phyloP scores from a whole-genome alignment of 352 stramenopile species.

The Blastocystis sp. region DNA sequence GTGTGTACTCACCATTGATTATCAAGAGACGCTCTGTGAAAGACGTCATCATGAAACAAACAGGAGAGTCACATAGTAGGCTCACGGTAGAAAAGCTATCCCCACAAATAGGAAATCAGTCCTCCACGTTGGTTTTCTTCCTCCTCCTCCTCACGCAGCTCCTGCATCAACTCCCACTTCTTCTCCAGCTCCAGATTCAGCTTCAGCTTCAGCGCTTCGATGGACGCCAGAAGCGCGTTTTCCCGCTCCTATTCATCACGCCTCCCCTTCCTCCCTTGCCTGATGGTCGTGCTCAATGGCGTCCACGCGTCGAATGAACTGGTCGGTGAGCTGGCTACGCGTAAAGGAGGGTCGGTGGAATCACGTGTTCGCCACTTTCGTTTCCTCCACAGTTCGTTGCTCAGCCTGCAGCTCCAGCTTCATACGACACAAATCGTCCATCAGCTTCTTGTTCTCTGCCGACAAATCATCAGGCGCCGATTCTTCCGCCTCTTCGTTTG shows the following conservation, averaged over 20 bases:
- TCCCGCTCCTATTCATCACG: slow-evolving; percentile 46
- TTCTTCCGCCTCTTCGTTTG: neutral
- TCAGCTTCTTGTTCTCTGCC: neutral
- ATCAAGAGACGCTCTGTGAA: neutral
- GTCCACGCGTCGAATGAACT: slow-evolving; percentile 37
- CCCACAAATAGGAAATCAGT: slow-evolving; percentile 67
- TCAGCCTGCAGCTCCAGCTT: neutral
- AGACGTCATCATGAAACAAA: neutral
- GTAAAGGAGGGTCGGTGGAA: no score
- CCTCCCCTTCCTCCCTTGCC: neutral
- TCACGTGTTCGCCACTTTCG: slow-evolving; percentile 26
- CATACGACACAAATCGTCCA: slow-evolving; percentile 13
- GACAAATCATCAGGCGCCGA: neutral
- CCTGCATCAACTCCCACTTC: slow-evolving; percentile 67
- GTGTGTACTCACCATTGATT: neutral
- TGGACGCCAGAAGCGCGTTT: slow-evolving; percentile 17
- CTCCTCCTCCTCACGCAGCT: slow-evolving; percentile 48
- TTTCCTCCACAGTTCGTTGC: slow-evolving; percentile 10
- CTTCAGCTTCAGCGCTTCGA: slow-evolving; percentile 67
- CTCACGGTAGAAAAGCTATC: neutral
- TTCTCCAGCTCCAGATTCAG: slow-evolving; percentile 69
- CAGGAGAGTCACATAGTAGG: neutral
- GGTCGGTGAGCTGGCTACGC: slow-evolving; percentile 13
- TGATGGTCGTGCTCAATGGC: slow-evolving; percentile 43
- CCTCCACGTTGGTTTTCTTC: neutral